These are phyloP conservation scores for Firmiana major DNA, from an alignment of 345 rosid genomes.

Conservation along the genomic window DNA sequence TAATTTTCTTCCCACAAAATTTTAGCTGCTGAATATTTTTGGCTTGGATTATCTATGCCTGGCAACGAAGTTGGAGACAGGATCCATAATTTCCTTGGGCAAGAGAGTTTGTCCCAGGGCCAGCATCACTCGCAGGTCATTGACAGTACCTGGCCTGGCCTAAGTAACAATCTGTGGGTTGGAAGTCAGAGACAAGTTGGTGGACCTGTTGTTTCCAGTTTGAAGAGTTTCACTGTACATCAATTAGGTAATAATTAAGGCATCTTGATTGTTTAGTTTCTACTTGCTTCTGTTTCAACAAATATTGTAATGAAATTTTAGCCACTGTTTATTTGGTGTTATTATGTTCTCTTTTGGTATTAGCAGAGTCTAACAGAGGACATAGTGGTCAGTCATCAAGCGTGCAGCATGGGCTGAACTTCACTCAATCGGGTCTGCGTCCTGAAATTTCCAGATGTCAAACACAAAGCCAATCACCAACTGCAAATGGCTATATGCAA, in stretches of 20 bases:
- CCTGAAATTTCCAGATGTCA: conserved; percentile 53
- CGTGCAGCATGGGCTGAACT: conserved; percentile 50
- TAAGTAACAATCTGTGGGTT: conserved; percentile 47
- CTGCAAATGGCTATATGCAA: conserved; percentile 63
- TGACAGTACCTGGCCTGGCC: conserved; percentile 61
- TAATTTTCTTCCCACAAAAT: conserved; percentile 22
- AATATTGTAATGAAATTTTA: background rate
- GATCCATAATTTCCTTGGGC: conserved; percentile 83
- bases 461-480: conserved; percentile 31
- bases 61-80: conserved; percentile 94
- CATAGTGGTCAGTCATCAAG: conserved; percentile 49
- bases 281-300: background rate
- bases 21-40: conserved; percentile 30
- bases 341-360: conserved; percentile 29
- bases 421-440: conserved; percentile 47
- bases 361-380: conserved; percentile 61
- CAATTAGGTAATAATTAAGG: conserved; percentile 54
- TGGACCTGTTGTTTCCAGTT: conserved; percentile 42
- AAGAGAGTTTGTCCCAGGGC: conserved; percentile 60
- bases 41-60: conserved; percentile 72
- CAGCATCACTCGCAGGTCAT: conserved; percentile 59
- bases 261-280: conserved; percentile 6
- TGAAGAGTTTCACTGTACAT: conserved; percentile 50
- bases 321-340: conserved; percentile 2
- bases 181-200: conserved; percentile 64